These are phyloP conservation scores for Aspergillus avenaceus DNA, from an alignment of 495 filamentous ascomycete genomes.

Conservation along the genomic window DNA sequence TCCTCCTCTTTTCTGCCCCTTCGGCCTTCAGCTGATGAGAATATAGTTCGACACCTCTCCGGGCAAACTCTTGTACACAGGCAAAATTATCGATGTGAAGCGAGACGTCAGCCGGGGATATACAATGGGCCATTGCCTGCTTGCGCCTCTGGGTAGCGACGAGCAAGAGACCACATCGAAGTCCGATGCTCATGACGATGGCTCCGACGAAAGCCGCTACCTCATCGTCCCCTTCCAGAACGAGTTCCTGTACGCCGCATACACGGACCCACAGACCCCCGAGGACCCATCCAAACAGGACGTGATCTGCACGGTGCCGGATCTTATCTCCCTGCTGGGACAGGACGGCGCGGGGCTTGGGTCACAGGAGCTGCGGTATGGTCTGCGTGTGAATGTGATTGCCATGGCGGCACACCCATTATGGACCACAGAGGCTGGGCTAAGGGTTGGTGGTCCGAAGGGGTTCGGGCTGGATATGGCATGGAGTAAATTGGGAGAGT, in stretches of 20 bases:
- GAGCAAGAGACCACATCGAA: constrained; percentile 8
- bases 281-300: constrained; percentile 18
- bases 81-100: constrained; percentile 59
- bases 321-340: constrained; percentile 29
- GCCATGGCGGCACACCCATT: constrained; percentile 31
- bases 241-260: constrained; percentile 54
- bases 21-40: background rate
- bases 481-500: constrained; percentile 20
- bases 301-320: constrained; percentile 28
- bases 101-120: constrained; percentile 47
- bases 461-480: constrained; percentile 24
- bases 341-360: constrained; percentile 29
- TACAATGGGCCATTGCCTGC: constrained; percentile 53
- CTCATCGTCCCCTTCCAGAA: constrained; percentile 62
- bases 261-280: background rate
- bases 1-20: background rate
- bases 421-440: constrained; percentile 29
- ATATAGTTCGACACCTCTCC: constrained; percentile 26
- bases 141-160: constrained; percentile 29
- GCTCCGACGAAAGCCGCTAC: constrained; percentile 1
- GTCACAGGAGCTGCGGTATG: constrained; percentile 33
- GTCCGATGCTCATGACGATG: background rate
- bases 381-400: constrained; percentile 30
- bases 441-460: constrained; percentile 32
- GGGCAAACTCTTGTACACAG: constrained; percentile 52